Evolutionary conservation across 768 basidiomycete genomes (phyloP).

Genomic region (Pisolithus marmoratus): DNA sequence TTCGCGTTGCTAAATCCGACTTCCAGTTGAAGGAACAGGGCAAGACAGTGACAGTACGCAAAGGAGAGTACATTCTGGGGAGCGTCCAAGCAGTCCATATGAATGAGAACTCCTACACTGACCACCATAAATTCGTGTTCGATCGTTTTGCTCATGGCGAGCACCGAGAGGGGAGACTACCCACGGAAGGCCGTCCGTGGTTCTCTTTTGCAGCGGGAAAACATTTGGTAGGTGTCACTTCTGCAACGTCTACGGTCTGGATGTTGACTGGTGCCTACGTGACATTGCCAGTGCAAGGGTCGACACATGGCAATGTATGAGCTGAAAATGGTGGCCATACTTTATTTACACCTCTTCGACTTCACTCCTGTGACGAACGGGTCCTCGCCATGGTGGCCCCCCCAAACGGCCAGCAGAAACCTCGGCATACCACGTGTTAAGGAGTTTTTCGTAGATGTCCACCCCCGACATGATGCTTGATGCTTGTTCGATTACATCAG

Average conservation of each 20-base stretch:
- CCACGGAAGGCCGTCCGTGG: too few species aligned
- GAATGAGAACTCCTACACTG: too few species aligned
- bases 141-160: too few species aligned
- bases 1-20: too few species aligned
- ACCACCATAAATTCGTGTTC: too few species aligned
- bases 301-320: not conserved
- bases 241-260: too few species aligned
- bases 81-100: too few species aligned
- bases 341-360: not conserved
- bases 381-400: not conserved
- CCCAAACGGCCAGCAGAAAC: not conserved
- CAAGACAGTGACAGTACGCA: too few species aligned
- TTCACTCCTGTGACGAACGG: not conserved
- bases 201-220: conserved; percentile 13
- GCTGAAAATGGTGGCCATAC: not conserved
- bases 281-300: not conserved
- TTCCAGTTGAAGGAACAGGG: too few species aligned
- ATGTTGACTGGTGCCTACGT: too few species aligned
- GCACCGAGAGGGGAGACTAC: too few species aligned
- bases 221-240: conserved; percentile 9
- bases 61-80: too few species aligned
- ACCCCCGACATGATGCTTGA: not conserved
- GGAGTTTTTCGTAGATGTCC: not conserved
- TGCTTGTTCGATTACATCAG: not conserved
- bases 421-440: not conserved